Conservation (phyloP, 345 rosid species). For the Turnera subulata region DNA sequence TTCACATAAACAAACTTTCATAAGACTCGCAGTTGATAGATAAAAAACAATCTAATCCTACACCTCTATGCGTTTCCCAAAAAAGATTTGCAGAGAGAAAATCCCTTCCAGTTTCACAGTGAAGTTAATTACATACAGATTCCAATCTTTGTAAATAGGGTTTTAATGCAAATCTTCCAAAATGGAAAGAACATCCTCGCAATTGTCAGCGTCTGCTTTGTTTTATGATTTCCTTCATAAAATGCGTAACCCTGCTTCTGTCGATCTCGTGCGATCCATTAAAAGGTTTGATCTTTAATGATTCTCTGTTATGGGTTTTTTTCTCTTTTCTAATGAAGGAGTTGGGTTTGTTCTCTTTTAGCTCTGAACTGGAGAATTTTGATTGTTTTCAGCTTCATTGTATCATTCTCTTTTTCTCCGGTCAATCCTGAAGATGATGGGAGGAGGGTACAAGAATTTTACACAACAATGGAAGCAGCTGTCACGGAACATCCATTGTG, state of each 20-base stretch:
- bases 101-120: too few relatives aligned
- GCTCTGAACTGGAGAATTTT: slow-evolving; percentile 3
- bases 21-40: too few relatives aligned
- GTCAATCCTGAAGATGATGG: slow-evolving; percentile 48
- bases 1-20: too few relatives aligned
- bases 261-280: slow-evolving; percentile 62
- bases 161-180: background rate
- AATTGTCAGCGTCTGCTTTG: slow-evolving; percentile 15
- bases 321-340: background rate
- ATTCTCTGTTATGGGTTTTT: background rate
- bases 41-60: too few relatives aligned
- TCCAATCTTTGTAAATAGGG: background rate
- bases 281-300: slow-evolving; percentile 42
- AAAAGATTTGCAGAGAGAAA: too few relatives aligned
- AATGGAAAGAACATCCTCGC: slow-evolving; percentile 1
- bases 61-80: too few relatives aligned
- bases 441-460: slow-evolving; percentile 52
- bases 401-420: slow-evolving; percentile 45
- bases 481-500: slow-evolving; percentile 48
- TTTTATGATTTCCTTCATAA: slow-evolving; percentile 51
- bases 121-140: too few relatives aligned
- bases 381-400: slow-evolving; percentile 45
- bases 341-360: background rate
- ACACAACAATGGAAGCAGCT: slow-evolving; percentile 44
- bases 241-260: slow-evolving; percentile 55